Conservation (phyloP, 768 basidiomycete genomes). For the Auricularia heimuer region DNA sequence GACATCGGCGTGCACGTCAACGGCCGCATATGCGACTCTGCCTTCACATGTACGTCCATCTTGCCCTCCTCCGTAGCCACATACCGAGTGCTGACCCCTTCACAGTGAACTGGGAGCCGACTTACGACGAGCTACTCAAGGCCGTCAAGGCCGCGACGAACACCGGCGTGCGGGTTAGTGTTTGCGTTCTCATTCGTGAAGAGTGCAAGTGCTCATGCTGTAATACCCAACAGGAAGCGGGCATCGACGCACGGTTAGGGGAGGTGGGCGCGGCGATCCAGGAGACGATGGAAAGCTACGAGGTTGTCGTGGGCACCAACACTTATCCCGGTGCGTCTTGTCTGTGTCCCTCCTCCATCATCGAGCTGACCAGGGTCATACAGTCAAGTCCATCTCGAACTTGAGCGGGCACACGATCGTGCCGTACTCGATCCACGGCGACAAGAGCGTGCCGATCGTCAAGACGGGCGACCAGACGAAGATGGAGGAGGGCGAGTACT, state of each 20-base stretch:
- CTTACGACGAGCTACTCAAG: constrained; percentile 79
- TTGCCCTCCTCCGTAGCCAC: constrained; percentile 26
- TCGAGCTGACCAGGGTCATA: background rate
- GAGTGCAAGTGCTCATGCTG: background rate
- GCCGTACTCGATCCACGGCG: constrained; percentile 85
- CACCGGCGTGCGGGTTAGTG: constrained; percentile 73
- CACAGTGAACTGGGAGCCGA: constrained; percentile 55
- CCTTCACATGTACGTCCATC: constrained; percentile 53
- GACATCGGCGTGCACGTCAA: constrained; percentile 97
- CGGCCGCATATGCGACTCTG: constrained; percentile 91
- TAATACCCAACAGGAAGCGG: constrained; percentile 62
- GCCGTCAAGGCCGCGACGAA: constrained; percentile 94
- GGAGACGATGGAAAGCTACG: constrained; percentile 98
- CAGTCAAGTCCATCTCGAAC: constrained; percentile 90
- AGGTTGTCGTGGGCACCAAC: constrained; percentile 86
- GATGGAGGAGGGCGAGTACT: constrained; percentile 99
- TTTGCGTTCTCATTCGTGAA: background rate
- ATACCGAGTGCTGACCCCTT: background rate
- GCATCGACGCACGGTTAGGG: constrained; percentile 89
- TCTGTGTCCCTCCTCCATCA: background rate
- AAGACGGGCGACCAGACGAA: constrained; percentile 84
- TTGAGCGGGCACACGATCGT: constrained; percentile 92
- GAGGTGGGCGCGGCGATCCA: constrained; percentile 89
- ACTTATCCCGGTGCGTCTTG: constrained; percentile 54
- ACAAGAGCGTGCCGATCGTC: constrained; percentile 85